Evolutionary conservation across 805 yeast species (phyloP), one percentile per base, ranked within the genome.

Genomic region (Komagataella pseudopastoris): DNA sequence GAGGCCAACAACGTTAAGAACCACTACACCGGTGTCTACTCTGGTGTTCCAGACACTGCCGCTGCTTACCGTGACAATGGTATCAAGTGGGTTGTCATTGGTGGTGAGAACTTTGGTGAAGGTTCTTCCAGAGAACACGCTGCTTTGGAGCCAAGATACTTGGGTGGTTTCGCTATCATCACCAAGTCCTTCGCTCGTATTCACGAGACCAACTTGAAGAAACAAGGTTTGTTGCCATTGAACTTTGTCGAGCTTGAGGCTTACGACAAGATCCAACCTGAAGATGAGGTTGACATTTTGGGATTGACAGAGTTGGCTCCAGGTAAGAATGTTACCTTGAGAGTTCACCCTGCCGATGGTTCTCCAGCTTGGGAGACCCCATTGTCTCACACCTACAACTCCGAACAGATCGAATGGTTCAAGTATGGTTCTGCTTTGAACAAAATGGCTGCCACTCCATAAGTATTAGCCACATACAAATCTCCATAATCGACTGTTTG

Each of bases 51-150:
- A 75, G 96, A 89, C 72, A 86, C 95, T 61, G 97, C 95, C 64
- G 83, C 80, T 69, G 86, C 81, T 70, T 91, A 91, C 90, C 87
- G 96, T 76, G 95, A 88, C 68, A 75, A 83, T 60, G 96, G 95
- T 63, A 76, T 84, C 67, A 83, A 77, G 66, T 91, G 98, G 98
- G 96, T 90, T 74, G 98, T 91, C 59, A 80, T 91, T 67, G 99
- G 97, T 74, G 98, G 88, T 67, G 97, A 91, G 76, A 91, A 91
- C 79, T 88, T 90, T 66, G 99, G 99, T 80, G 99, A 91, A 79
- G 99, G 99, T 77, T 90, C 97, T 57, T 91, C 98, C 63, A 88
- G 99, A 81, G 99, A 91, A 77, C 99, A 91, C 71, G 99, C 98
- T 68, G 99, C 99, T 63, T 81, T 91, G 70, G 96, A 90, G 81